Percentiles rank a stretch among this genome's conserved stretches.
These are phyloP conservation scores for Ammopiptanthus mongolicus DNA, from an alignment of 306 rosid species.

Conservation along the genomic window DNA sequence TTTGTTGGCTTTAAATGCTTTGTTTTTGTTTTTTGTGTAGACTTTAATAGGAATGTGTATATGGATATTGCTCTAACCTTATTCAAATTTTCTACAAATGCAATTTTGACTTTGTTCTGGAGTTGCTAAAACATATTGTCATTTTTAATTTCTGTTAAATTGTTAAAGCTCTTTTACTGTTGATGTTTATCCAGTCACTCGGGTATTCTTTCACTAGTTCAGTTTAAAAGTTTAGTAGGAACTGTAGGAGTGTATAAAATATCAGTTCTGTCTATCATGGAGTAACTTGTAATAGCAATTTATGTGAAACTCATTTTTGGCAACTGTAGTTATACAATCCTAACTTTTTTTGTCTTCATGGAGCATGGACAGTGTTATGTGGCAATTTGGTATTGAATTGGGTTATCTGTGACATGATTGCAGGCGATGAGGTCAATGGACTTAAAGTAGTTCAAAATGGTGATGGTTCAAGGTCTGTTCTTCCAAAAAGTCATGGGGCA, in stretches of 20 bases:
- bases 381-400: conserved; percentile 5
- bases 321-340: not conserved
- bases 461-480: conserved; percentile 1
- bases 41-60: not conserved
- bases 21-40: not conserved
- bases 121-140: not conserved
- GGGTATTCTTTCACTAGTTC: not conserved
- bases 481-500: not conserved
- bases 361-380: not conserved
- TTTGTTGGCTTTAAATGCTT: not conserved
- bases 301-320: not conserved
- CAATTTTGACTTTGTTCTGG: not conserved
- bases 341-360: not conserved
- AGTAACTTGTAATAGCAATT: not conserved
- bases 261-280: not conserved
- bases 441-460: conserved; percentile 24
- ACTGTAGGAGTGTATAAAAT: not conserved
- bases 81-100: not conserved
- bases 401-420: conserved; percentile 12
- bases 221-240: not conserved
- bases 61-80: not conserved
- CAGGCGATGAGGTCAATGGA: conserved; percentile 34
- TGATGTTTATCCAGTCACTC: not conserved
- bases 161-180: not conserved
- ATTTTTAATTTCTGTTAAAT: not conserved